These are phyloP conservation scores for Colletotrichum sp. DNA, from an alignment of 2,329 filamentous ascomycete species.

Conservation along the genomic window DNA sequence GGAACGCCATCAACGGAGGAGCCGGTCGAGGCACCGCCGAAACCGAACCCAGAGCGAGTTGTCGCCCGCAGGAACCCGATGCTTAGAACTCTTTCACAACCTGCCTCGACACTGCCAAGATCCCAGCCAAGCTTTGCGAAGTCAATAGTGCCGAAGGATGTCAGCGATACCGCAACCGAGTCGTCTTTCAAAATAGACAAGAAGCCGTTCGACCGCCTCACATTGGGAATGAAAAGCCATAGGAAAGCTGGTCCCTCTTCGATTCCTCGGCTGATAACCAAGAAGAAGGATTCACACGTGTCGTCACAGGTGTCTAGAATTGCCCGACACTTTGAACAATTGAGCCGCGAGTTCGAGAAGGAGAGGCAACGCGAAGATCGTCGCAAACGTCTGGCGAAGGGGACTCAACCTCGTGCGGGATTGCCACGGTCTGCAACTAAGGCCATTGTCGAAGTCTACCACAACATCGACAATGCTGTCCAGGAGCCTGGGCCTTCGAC, in stretches of 20 bases:
- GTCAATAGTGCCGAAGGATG: constrained; percentile 38
- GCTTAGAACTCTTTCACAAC: constrained; percentile 58
- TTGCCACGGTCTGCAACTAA: constrained; percentile 88
- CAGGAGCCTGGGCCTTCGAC: constrained; percentile 75
- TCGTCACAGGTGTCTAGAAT: constrained; percentile 90
- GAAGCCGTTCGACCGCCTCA: constrained; percentile 77
- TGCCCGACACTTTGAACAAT: constrained; percentile 93
- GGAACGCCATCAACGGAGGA: constrained; percentile 31
- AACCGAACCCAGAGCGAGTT: constrained; percentile 36
- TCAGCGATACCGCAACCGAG: constrained; percentile 37
- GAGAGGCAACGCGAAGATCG: constrained; percentile 83
- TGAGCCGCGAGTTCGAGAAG: constrained; percentile 95
- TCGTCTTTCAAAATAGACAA: constrained; percentile 66
- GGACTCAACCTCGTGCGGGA: constrained; percentile 76
- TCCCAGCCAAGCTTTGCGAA: constrained; percentile 51
- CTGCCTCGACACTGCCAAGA: constrained; percentile 50
- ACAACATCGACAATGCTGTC: constrained; percentile 91
- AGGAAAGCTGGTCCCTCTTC: constrained; percentile 70
- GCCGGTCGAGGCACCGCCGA: constrained; percentile 26
- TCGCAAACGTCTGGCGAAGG: constrained; percentile 78
- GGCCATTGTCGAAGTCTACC: constrained; percentile 94
- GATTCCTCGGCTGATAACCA: constrained; percentile 86
- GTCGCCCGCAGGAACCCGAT: constrained; percentile 55
- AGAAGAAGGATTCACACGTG: constrained; percentile 77
- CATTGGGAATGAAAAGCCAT: constrained; percentile 67